Evolutionary conservation across 129 eudicot species (phyloP).

Genomic region (Calendula officinalis): DNA sequence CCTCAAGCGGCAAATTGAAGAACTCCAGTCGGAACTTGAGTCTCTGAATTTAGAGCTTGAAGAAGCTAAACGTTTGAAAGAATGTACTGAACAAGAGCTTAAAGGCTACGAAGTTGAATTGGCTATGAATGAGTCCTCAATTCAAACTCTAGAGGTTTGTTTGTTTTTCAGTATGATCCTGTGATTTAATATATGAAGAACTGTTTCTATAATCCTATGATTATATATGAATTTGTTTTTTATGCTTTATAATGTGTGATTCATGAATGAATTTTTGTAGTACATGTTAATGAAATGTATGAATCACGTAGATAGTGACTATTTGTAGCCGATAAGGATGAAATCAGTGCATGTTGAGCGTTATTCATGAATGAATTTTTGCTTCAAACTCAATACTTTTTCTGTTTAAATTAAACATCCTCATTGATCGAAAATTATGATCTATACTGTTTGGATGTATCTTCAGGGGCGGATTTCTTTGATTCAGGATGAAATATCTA

Average conservation of each 20-base stretch:
- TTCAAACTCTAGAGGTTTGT: conserved; percentile 69
- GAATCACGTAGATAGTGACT: not conserved
- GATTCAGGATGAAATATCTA: conserved; percentile 55
- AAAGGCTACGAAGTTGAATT: conserved; percentile 79
- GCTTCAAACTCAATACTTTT: not conserved
- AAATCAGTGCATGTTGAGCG: not conserved
- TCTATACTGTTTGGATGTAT: conserved; percentile 17
- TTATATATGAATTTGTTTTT: too few relatives aligned
- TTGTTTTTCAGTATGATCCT: conserved; percentile 6
- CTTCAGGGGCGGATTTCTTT: conserved; percentile 56
- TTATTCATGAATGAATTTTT: not conserved
- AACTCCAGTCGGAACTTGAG: conserved; percentile 48
- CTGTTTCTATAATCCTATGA: too few relatives aligned
- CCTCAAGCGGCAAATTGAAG: conserved; percentile 49
- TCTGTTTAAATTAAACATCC: conserved; percentile 1
- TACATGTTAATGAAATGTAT: not conserved
- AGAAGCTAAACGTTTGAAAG: conserved; percentile 53
- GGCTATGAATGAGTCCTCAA: conserved; percentile 57
- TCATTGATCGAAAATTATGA: conserved; percentile 4
- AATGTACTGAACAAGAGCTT: conserved; percentile 59
- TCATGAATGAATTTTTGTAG: not conserved
- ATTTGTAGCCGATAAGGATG: not conserved
- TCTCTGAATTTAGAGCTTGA: conserved; percentile 50
- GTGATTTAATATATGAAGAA: not conserved
- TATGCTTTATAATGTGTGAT: not conserved